phyloP scores from a whole-genome alignment of 352 stramenopile species.

The Phytophthora melonis region DNA sequence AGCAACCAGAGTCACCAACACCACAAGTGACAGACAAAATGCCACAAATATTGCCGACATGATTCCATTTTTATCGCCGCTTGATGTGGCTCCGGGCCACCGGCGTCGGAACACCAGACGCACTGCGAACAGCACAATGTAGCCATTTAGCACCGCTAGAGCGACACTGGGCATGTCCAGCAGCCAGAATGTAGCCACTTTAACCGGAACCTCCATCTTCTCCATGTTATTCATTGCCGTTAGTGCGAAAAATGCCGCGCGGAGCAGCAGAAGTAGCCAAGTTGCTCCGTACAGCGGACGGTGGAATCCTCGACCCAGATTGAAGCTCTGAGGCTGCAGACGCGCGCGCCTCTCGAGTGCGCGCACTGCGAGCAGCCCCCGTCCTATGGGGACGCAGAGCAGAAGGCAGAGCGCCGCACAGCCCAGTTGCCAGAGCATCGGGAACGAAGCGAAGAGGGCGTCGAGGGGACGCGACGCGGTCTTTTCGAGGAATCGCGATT shows the following conservation, averaged over 20 bases:
- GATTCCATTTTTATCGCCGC: neutral
- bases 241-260: constrained; percentile 32
- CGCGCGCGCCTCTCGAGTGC: constrained; percentile 18
- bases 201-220: neutral
- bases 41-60: constrained; percentile 22
- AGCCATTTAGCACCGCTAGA: constrained; percentile 34
- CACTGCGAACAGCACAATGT: constrained; percentile 48
- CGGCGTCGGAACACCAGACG: constrained; percentile 27
- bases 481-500: constrained; percentile 14
- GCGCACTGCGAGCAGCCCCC: constrained; percentile 19
- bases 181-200: constrained; percentile 42
- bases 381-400: constrained; percentile 18
- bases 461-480: constrained; percentile 4
- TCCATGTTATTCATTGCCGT: constrained; percentile 1
- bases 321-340: constrained; percentile 17
- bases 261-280: constrained; percentile 35
- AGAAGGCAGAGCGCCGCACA: constrained; percentile 21
- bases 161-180: constrained; percentile 45
- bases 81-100: constrained; percentile 26
- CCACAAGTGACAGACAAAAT: constrained; percentile 28
- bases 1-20: constrained; percentile 26
- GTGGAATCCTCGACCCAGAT: constrained; percentile 43
- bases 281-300: constrained; percentile 34
- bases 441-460: constrained; percentile 1
- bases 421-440: constrained; percentile 36